These are phyloP conservation scores for Houttuynia cordata DNA, from an alignment of 164 flowering plant genomes.

Conservation along the genomic window DNA sequence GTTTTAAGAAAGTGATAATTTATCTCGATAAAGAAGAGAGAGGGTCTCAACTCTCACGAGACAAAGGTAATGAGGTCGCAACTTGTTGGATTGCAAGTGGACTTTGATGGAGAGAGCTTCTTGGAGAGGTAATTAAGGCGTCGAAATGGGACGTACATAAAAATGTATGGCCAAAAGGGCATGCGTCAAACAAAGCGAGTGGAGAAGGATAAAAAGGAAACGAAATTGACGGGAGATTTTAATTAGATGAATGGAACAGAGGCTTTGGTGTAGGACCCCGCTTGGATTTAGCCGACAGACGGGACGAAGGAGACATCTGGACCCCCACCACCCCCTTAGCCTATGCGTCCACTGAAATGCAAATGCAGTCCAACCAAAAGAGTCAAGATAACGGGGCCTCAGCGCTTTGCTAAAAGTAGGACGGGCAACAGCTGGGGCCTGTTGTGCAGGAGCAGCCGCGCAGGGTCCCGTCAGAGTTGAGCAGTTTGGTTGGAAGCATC, in stretches of 20 bases:
- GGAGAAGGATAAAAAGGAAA: neutral
- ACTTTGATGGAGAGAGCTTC: neutral
- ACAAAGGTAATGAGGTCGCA: neutral
- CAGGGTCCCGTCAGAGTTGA: neutral
- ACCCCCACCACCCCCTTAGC: neutral
- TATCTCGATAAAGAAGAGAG: too few relatives aligned
- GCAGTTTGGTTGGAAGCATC: neutral
- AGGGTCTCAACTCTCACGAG: too few relatives aligned
- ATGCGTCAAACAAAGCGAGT: neutral
- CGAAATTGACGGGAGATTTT: constrained; percentile 2
- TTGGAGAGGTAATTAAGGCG: too few relatives aligned
- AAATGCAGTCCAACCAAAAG: too few relatives aligned
- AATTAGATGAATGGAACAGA: too few relatives aligned
- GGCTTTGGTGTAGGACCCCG: neutral
- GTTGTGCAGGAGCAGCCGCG: neutral
- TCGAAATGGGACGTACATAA: neutral
- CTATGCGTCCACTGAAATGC: too few relatives aligned
- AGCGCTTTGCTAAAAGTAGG: too few relatives aligned
- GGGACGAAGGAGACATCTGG: constrained; percentile 7
- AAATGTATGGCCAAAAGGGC: too few relatives aligned
- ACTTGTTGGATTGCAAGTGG: neutral
- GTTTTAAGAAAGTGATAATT: too few relatives aligned
- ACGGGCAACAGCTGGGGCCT: neutral
- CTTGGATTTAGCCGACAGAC: constrained; percentile 6
- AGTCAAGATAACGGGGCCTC: too few relatives aligned